phyloP scores from a whole-genome alignment of 768 basidiomycete species.

The Daedaleopsis nitida region DNA sequence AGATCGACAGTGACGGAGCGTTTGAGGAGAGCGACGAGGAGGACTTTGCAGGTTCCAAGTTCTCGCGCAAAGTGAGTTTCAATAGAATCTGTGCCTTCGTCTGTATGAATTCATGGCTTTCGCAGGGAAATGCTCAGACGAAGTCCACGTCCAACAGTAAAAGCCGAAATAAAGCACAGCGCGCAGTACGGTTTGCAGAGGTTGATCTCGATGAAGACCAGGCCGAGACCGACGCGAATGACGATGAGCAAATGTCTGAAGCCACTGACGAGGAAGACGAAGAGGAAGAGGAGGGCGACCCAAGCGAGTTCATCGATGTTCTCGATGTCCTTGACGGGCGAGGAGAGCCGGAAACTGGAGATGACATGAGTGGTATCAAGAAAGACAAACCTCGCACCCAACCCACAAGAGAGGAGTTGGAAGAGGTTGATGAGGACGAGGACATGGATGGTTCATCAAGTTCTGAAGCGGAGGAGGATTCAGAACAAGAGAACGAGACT shows the following conservation, averaged over 20 bases:
- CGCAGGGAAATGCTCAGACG: conserved; percentile 23
- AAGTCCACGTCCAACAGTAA: conserved; percentile 30
- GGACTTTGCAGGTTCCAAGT: conserved; percentile 64
- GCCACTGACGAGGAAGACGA: conserved; percentile 37
- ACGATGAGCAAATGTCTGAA: conserved; percentile 48
- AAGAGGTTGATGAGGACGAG: conserved; percentile 39
- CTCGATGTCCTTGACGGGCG: conserved; percentile 69
- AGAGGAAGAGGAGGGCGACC: conserved; percentile 41
- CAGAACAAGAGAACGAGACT: conserved; percentile 42
- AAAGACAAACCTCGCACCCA: conserved; percentile 29
- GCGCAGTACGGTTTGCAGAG: conserved; percentile 48
- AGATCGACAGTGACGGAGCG: conserved; percentile 82
- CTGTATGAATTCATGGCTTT: conserved; percentile 3
- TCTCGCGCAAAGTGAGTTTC: conserved; percentile 38
- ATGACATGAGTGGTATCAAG: conserved; percentile 41
- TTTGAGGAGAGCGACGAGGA: conserved; percentile 84
- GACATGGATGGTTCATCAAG: conserved; percentile 32
- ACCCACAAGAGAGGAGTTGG: conserved; percentile 28
- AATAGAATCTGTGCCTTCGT: background rate
- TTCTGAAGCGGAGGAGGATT: conserved; percentile 32
- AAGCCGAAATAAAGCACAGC: background rate
- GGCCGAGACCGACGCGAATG: conserved; percentile 34
- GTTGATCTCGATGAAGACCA: conserved; percentile 68
- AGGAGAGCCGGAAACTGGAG: conserved; percentile 42
- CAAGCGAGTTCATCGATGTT: conserved; percentile 62